Evolutionary conservation across 1,139 yeast genomes (phyloP), one percentile per base, ranked within the genome.

Genomic region (Hyphopichia fennica): DNA sequence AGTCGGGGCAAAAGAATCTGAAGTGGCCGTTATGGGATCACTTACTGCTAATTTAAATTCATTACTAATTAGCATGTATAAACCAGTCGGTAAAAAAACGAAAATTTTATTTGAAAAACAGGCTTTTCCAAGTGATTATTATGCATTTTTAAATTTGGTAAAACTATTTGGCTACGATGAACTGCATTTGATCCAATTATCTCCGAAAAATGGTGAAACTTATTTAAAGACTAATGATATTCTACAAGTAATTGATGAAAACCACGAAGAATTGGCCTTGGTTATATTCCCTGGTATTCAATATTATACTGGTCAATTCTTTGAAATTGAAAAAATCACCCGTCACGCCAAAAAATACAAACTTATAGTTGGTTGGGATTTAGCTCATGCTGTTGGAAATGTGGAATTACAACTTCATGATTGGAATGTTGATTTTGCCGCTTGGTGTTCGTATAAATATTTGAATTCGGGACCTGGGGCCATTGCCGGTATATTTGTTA

Each of bases 351-450:
- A 56, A 7, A 43, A 47, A 18, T 42, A 47, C 7, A 83, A 81
- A 1, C 75, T 87, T 31, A 57, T 75, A 2, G 93, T 89, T 8
- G 97, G 97, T 0, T 91, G 97, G 97, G 98, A 91, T 60, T 72
- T 91, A 53, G 98, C 98, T 0, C 98, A 91, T 60, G 96, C 96
- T 0, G 95, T 75, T 1, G 98, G 97, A 2, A 91, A 91, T 59
- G 93, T 88, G 1, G 84, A 82, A 1, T 63, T 91, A 41, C 54
- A 75, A 39, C 66, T 91, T 40, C 97, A 91, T 58, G 88, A 86
- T 39, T 90, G 97, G 96, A 69, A 75, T 40, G 95, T 87, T 1
- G 98, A 91, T 62, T 90, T 91, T 68, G 98, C 97, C 0, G 89
- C 81, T 14, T 91, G 96, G 89, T 91, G 98, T 60, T 83, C 95